Conservation (phyloP, 192 early-diverging fungal genomes). For the Geranomyces variabilis region DNA sequence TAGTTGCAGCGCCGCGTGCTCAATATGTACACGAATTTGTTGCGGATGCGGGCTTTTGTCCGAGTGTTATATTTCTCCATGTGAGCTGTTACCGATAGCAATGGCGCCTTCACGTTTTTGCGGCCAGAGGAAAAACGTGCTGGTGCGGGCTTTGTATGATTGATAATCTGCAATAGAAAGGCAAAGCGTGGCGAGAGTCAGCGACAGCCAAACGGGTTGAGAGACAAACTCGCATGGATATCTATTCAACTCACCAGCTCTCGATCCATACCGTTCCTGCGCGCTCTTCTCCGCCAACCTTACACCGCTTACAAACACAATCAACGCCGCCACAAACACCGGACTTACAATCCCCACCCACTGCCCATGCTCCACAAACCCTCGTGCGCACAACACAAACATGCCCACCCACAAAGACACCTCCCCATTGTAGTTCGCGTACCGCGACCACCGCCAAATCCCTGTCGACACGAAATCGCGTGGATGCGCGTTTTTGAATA, state of each 20-base stretch:
- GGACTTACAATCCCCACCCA: conserved; percentile 54
- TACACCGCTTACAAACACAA: conserved; percentile 48
- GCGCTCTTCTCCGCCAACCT: conserved; percentile 42
- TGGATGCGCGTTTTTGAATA: conserved; percentile 53
- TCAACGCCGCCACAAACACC: conserved; percentile 51
- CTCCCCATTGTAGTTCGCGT: conserved; percentile 62
- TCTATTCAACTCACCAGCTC: conserved; percentile 31
- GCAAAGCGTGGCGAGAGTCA: not conserved
- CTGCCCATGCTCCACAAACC: conserved; percentile 53
- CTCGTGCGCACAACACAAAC: conserved; percentile 49
- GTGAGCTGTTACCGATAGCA: no score
- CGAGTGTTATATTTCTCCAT: no score
- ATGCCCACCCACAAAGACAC: conserved; percentile 55
- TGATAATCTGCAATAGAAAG: conserved; percentile 34
- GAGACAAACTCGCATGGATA: not conserved
- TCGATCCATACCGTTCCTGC: conserved; percentile 48
- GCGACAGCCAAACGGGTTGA: not conserved
- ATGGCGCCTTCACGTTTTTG: conserved; percentile 21
- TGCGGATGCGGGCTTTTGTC: no score
- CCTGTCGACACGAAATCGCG: conserved; percentile 51
- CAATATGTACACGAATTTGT: no score
- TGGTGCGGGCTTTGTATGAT: conserved; percentile 38
- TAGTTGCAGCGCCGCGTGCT: no score
- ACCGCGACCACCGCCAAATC: conserved; percentile 48
- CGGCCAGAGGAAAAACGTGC: conserved; percentile 45